Base-by-base conservation (phyloP, 306 rosid species). In the Lathyrus sativus region DNA sequence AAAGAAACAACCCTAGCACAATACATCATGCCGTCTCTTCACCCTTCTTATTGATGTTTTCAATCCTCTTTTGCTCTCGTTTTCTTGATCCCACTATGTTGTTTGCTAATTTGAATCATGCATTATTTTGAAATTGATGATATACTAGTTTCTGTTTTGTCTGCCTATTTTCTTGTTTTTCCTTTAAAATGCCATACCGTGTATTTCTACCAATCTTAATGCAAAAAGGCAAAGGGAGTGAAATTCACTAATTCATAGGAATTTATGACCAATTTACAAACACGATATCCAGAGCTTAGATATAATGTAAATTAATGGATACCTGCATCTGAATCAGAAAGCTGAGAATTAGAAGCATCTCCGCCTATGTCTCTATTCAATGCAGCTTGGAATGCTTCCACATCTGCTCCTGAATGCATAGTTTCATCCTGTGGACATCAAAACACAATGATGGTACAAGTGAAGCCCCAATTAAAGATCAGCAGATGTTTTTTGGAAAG, bases 381-480 rank as follows among this genome's bases (percentile, higher is more conserved):
- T 44, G 96, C 95, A 68, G 90, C 96, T 83, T 89, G 95, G 33
- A 92, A 89, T 26, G 96, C 96, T 75, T 85, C 98, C 70, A 89
- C 91, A 8, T 88, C 95, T 1, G 88, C 95, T 50, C 96, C 95
- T 3, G 96, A 89, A 78, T 89, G 96, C 95, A 89, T 89, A 31
- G 83, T 85, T 67, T 91, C 98, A 49, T 91, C 96, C 96, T 91
- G 74, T 33, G 35, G 66, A 78, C 59, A 66, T 15, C 37, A 68
- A 54, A 70, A 51, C 14, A 38, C 53, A 35, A 41, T 61, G 13
- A 64, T 31, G 22, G 45, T 13, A 26, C 33, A 79, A 74, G 31
- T 28, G 45, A 31, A 18, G 55, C 46, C 45, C 39, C 29, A 45
- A 68, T 57, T 65, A 39, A 29, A 37, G 50, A 65, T 50, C 18